A percentile compares a stretch with the other conserved stretches of the same genome.
These are phyloP conservation scores for Corylus americana DNA, from an alignment of 306 rosid species.

Conservation along the genomic window DNA sequence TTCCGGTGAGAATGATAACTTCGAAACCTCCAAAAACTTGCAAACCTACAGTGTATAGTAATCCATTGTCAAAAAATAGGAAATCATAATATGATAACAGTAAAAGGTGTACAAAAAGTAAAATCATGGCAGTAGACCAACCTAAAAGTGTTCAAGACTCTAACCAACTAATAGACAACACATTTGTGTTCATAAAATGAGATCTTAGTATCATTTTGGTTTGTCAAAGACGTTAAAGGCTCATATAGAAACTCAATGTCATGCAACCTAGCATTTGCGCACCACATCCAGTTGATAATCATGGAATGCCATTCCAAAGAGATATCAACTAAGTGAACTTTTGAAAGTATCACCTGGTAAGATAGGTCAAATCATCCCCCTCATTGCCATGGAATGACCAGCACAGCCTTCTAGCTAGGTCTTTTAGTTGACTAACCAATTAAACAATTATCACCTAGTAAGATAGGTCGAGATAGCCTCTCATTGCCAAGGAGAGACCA, in stretches of 20 bases:
- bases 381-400: background rate
- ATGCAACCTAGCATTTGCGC: background rate
- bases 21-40: constrained; percentile 97
- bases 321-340: background rate
- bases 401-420: background rate
- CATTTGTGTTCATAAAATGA: background rate
- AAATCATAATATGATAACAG: constrained; percentile 10
- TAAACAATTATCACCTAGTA: background rate
- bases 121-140: constrained; percentile 10
- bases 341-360: background rate
- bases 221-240: background rate
- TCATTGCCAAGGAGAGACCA: background rate
- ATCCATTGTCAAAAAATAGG: constrained; percentile 26
- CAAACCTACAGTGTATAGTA: constrained; percentile 66
- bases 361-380: constrained; percentile 1
- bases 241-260: background rate
- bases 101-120: constrained; percentile 25
- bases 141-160: background rate
- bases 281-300: background rate
- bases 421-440: background rate
- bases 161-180: background rate
- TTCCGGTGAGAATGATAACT: constrained; percentile 88
- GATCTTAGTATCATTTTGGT: background rate
- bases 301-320: background rate
- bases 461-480: background rate